Evolutionary conservation across 2,329 filamentous ascomycete genomes (phyloP), one percentile per base, ranked within the genome.

Genomic region (Magnaporthiopsis poae): DNA sequence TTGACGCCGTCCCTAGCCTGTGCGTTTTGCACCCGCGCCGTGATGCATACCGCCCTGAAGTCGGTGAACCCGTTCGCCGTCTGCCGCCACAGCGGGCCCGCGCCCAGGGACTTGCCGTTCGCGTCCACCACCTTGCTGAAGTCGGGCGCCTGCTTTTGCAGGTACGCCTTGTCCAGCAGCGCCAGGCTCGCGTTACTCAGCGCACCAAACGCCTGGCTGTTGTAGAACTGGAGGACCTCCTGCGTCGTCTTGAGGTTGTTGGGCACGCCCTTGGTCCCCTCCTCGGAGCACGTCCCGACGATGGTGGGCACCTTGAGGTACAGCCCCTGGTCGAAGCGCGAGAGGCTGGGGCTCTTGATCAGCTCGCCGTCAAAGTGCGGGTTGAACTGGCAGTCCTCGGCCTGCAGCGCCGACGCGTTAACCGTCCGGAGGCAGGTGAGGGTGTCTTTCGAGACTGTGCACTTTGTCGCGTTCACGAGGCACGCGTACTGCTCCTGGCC

Each of bases 41-140:
- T 82, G 72, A 88, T 77, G 75, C 80, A 84, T 59, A 88, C 79
- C 0, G 83, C 84, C 0, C 87, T 85, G 69, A 88, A 90, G 69
- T 90, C 86, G 21, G 87, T 87, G 69, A 89, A 88, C 4, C 81
- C 75, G 62, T 78, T 75, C 66, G 75, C 74, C 0, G 73, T 68
- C 18, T 78, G 77, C 25, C 76, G 71, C 77, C 77, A 79, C 67
- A 76, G 77, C 63, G 75, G 75, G 7, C 77, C 78, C 0, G 66
- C 63, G 21, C 46, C 46, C 4, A 64, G 60, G 31, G 67, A 65
- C 31, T 25, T 46, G 64, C 29, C 64, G 11, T 61, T 31, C 7
- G n/a, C 31, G 59, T 25, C 35, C 31, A 60, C 52, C 11, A n/a
- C n/a, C 29, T 25, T 5, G 69, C 0, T 74, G 74, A 64, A n/a